These are phyloP conservation scores for Candida taoyuanica DNA, from an alignment of 805 yeast species.

Conservation along the genomic window DNA sequence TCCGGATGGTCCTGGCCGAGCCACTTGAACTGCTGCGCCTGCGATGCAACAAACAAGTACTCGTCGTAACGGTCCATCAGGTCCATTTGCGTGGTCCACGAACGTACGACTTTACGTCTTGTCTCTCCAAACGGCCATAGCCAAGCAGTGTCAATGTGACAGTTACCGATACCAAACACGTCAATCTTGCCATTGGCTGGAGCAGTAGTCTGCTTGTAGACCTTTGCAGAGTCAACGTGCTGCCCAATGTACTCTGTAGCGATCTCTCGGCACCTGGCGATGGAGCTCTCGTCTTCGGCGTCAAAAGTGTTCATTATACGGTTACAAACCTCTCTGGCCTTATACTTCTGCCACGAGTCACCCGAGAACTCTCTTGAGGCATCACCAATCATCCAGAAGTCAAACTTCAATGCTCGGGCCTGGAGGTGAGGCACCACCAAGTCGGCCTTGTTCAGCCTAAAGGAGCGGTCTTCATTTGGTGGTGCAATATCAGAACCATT, in stretches of 20 bases:
- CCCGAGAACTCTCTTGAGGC: conserved; percentile 83
- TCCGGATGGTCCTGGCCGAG: conserved; percentile 81
- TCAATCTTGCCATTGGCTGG: conserved; percentile 37
- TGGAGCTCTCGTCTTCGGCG: conserved; percentile 52
- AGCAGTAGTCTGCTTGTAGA: conserved; percentile 42
- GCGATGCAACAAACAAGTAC: conserved; percentile 90
- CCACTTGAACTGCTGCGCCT: conserved; percentile 96
- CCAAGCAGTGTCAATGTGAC: conserved; percentile 99
- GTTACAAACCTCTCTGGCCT: conserved; percentile 76
- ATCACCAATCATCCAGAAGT: conserved; percentile 85
- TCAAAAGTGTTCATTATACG: conserved; percentile 83
- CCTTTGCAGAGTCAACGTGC: conserved; percentile 59
- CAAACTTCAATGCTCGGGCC: conserved; percentile 73
- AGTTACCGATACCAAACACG: conserved; percentile 87
- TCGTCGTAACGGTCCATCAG: conserved; percentile 87
- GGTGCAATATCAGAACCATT: conserved; percentile 55
- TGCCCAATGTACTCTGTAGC: conserved; percentile 63
- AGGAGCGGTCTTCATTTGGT: conserved; percentile 69
- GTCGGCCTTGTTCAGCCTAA: conserved; percentile 65
- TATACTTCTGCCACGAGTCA: conserved; percentile 75
- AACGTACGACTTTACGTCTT: conserved; percentile 83
- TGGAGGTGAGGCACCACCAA: conserved; percentile 74
- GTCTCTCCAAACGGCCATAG: conserved; percentile 99
- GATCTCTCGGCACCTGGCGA: conserved; percentile 59
- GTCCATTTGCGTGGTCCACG: conserved; percentile 91